Percentiles rank a stretch among this genome's conserved stretches.
Conservation (phyloP, 2,329 filamentous ascomycete genomes). For the Cryphonectria carpinicola region DNA sequence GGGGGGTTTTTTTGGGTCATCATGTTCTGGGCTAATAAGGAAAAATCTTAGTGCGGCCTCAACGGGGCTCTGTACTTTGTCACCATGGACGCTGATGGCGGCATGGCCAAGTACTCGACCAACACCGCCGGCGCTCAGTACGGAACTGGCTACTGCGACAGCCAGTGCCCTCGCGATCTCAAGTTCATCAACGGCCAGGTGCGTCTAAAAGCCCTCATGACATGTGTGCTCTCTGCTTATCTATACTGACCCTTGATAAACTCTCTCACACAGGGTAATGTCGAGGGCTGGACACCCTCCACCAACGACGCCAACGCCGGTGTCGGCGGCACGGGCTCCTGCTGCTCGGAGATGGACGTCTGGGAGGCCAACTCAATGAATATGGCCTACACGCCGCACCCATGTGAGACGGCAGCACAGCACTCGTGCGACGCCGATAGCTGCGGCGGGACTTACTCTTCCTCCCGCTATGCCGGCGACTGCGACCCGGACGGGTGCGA, state of each 20-base stretch:
- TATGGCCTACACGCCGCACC: conserved; percentile 62
- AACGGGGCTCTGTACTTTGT: conserved; percentile 63
- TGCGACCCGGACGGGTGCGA: conserved; percentile 70
- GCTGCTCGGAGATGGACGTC: conserved; percentile 57
- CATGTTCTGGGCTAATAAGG: conserved; percentile 37
- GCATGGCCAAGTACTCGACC: conserved; percentile 44
- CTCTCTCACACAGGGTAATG: conserved; percentile 37
- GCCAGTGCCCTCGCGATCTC: conserved; percentile 41
- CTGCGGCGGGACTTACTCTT: conserved; percentile 54
- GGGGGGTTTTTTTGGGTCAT: too few species aligned
- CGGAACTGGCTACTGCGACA: conserved; percentile 52
- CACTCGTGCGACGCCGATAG: conserved; percentile 45
- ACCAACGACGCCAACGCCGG: conserved; percentile 56
- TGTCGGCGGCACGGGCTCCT: conserved; percentile 52
- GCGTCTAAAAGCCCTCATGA: not conserved
- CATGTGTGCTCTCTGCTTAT: too few species aligned
- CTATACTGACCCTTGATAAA: not conserved
- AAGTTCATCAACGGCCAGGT: conserved; percentile 49
- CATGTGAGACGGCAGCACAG: conserved; percentile 52
- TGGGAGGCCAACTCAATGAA: conserved; percentile 67
- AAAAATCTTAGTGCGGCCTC: conserved; percentile 53
- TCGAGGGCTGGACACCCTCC: conserved; percentile 51
- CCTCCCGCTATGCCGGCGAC: conserved; percentile 57
- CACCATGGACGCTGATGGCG: conserved; percentile 38
- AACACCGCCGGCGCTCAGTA: conserved; percentile 47